phyloP scores from a whole-genome alignment of 257 asterid species.

The Verbena officinalis region DNA sequence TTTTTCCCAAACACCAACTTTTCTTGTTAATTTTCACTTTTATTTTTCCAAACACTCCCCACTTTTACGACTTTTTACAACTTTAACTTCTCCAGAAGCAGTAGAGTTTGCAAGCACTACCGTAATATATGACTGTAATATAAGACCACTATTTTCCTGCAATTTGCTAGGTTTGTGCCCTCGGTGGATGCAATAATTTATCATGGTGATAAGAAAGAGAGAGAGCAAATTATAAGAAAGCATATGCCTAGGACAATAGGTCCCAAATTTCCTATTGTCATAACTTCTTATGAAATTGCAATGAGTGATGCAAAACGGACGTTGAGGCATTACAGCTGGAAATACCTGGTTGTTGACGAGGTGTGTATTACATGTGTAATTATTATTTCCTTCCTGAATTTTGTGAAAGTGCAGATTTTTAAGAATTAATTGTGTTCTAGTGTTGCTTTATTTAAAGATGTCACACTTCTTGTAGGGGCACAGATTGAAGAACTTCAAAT shows the following conservation, averaged over 20 bases:
- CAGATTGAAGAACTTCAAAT: conserved; percentile 86
- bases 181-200: conserved; percentile 73
- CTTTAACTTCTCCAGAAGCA: too few species aligned
- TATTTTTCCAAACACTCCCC: too few species aligned
- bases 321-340: conserved; percentile 83
- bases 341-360: conserved; percentile 96
- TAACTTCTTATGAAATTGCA: conserved; percentile 94
- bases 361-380: conserved; percentile 37
- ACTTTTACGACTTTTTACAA: too few species aligned
- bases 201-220: conserved; percentile 76
- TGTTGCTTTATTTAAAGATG: conserved; percentile 18
- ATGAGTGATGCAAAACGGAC: conserved; percentile 60
- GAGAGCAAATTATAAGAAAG: conserved; percentile 73
- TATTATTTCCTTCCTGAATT: conserved; percentile 9
- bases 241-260: conserved; percentile 88
- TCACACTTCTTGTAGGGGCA: conserved; percentile 74
- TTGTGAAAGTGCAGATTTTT: conserved; percentile 8
- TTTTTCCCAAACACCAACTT: too few species aligned
- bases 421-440: conserved; percentile 18
- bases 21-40: too few species aligned
- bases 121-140: background rate
- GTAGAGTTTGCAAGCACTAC: too few species aligned
- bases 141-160: conserved; percentile 15
- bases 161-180: conserved; percentile 71
- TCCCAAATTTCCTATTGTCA: conserved; percentile 80